Evolutionary conservation across 495 filamentous ascomycete species (phyloP).

Genomic region (Parmelia sp.): DNA sequence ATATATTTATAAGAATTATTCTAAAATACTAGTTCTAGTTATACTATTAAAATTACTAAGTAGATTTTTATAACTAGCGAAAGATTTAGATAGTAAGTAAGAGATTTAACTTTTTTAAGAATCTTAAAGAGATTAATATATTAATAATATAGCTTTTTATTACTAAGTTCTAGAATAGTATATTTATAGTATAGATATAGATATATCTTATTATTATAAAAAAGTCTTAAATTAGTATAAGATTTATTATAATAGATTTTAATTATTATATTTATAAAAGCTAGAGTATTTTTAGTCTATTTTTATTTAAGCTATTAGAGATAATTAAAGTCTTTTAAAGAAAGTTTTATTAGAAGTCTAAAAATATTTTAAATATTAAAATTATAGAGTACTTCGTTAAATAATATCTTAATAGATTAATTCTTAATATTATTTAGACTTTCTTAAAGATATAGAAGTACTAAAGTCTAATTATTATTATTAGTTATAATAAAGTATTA

Average conservation of each 20-base stretch:
- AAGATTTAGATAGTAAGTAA: too few relatives aligned
- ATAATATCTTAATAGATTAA: background rate
- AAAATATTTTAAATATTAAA: background rate
- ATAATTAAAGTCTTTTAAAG: background rate
- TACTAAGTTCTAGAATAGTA: background rate
- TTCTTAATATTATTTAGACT: background rate
- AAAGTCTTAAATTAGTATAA: too few relatives aligned
- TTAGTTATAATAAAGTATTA: background rate
- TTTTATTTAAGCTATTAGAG: background rate
- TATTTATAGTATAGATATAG: slow-evolving; percentile 1
- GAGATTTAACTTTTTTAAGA: too few relatives aligned
- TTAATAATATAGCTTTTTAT: slow-evolving; percentile 10
- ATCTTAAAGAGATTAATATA: background rate
- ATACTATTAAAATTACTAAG: too few relatives aligned
- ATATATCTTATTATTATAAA: too few relatives aligned
- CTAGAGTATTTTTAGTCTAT: background rate
- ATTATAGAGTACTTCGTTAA: background rate
- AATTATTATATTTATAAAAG: background rate
- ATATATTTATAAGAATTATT: too few relatives aligned
- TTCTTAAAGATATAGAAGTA: background rate
- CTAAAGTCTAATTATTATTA: background rate
- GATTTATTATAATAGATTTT: background rate
- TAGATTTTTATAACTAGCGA: too few relatives aligned
- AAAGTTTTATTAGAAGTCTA: background rate
- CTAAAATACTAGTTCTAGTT: too few relatives aligned